Base-by-base conservation (phyloP, 2,329 filamentous ascomycete genomes). In the Raffaelea arxii region DNA sequence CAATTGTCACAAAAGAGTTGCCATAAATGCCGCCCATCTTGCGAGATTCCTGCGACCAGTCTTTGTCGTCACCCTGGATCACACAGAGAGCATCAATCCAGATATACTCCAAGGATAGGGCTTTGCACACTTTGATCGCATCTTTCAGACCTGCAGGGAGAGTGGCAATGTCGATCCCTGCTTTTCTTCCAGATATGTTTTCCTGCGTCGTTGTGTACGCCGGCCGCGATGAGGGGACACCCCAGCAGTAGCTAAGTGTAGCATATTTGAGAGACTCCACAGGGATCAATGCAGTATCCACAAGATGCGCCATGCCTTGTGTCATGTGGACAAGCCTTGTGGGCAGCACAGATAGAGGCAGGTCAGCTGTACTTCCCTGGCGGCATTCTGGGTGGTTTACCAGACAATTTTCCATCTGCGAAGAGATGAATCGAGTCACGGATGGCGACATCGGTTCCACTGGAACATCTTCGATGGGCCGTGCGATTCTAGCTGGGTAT, bases 71-170 rank as follows among this genome's bases (percentile, higher is more conserved):
- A 19, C 49, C 50, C 25, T 58, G 55, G 11, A 57, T 47, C 16
- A 58, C 57, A 27, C 55, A 57, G 2, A 58, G 45, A 1, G 54
- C 50, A 40, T 58, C 56, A 14, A 58, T 51, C 58, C 58, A 59
- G 22, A 59, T 36, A 25, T 56, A 57, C 2, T 46, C 46, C 10
- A 52, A 38, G 37, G 19, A 48, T 40, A 24, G 53, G 36, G 16
- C 51, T n/a, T 24, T 41, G 27, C n/a, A 55, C 38, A 23, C 47
- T 27, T 30, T 50, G 12, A 49, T 38, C 10, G 47, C 47, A 25
- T 49, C 47, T 16, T 49, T 43, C 12, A 38, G 18, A 16, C 27
- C 16, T 9, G 27, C 27, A 9, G 27, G 27, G 27, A 16, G 9
- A 16, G 27, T 16, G 9, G 27, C 27, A 9, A 30, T 30, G 27